phyloP scores from a whole-genome alignment of 1,284 basidiomycete genomes.

The Cerioporus squamosus region DNA sequence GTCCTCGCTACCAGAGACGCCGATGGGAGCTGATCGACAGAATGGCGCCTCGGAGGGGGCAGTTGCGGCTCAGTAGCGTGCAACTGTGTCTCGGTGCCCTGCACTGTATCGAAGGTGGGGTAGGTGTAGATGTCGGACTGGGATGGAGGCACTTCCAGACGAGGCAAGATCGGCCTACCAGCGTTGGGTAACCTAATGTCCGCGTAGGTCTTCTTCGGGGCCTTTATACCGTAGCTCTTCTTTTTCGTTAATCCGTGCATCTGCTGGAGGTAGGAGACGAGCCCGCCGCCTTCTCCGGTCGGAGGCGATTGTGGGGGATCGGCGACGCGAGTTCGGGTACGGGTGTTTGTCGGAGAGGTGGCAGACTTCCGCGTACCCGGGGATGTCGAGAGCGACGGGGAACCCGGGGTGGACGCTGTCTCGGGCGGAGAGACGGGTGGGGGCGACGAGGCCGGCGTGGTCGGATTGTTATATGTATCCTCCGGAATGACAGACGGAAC shows the following conservation, averaged over 20 bases:
- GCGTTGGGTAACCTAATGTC: slow-evolving; percentile 26
- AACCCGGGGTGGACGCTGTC: slow-evolving; percentile 15
- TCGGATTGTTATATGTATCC: slow-evolving; percentile 20
- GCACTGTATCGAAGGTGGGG: slow-evolving; percentile 18
- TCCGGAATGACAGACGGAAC: slow-evolving; percentile 14
- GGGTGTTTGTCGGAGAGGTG: slow-evolving; percentile 18
- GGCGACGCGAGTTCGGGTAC: slow-evolving; percentile 18
- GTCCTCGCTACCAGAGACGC: slow-evolving; percentile 20
- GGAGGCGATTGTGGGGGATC: slow-evolving; percentile 17
- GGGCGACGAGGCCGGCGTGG: slow-evolving; percentile 17
- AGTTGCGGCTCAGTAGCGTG: slow-evolving; percentile 17
- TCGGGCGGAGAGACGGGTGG: slow-evolving; percentile 14
- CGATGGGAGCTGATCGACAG: slow-evolving; percentile 20
- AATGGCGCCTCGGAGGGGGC: slow-evolving; percentile 17
- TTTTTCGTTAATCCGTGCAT: slow-evolving; percentile 38
- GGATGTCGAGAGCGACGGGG: slow-evolving; percentile 14
- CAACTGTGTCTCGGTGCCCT: slow-evolving; percentile 6
- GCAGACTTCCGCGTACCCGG: slow-evolving; percentile 18
- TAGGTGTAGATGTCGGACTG: slow-evolving; percentile 25
- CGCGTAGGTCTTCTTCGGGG: slow-evolving; percentile 26
- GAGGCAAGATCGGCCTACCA: slow-evolving; percentile 35
- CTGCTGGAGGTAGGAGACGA: slow-evolving; percentile 37
- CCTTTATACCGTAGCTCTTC: slow-evolving; percentile 30
- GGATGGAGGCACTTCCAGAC: slow-evolving; percentile 29
- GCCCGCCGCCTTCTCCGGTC: slow-evolving; percentile 24